These are phyloP conservation scores for Pyrrhoderma lamaoense DNA, from an alignment of 1,284 basidiomycete genomes.

Conservation along the genomic window DNA sequence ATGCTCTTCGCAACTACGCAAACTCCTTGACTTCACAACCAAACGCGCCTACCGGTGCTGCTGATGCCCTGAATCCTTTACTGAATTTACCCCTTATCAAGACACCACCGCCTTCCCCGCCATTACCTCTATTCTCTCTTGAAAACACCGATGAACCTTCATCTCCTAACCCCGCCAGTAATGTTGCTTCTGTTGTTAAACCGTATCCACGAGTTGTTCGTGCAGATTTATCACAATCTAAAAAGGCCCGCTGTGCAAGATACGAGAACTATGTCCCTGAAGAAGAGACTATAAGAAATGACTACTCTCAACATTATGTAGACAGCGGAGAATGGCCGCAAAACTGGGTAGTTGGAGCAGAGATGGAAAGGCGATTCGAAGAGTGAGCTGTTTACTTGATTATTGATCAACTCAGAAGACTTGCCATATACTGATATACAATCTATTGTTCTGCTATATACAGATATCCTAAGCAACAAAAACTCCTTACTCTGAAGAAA, in stretches of 20 bases:
- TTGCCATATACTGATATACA: background rate
- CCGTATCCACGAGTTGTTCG: conserved; percentile 32
- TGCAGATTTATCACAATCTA: conserved; percentile 57
- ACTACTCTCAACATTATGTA: conserved; percentile 88
- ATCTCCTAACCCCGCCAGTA: conserved; percentile 37
- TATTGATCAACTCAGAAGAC: background rate
- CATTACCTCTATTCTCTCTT: conserved; percentile 26
- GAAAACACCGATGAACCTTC: conserved; percentile 13
- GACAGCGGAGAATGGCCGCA: conserved; percentile 87
- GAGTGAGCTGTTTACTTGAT: conserved; percentile 58
- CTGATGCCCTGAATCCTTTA: conserved; percentile 38
- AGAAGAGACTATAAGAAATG: conserved; percentile 92
- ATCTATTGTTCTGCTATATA: background rate
- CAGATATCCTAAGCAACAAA: conserved; percentile 88
- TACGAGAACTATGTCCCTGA: conserved; percentile 79
- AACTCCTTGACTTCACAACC: conserved; percentile 25
- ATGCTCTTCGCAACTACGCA: conserved; percentile 27
- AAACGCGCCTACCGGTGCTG: conserved; percentile 23
- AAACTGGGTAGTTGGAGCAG: conserved; percentile 83
- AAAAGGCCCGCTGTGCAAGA: conserved; percentile 57
- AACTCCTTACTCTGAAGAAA: conserved; percentile 74
- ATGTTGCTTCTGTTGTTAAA: conserved; percentile 37
- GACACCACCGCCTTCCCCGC: conserved; percentile 29
- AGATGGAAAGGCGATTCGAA: conserved; percentile 80
- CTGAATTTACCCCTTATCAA: conserved; percentile 31